Evolutionary conservation across 805 yeast species (phyloP), one percentile per base, ranked within the genome.

Genomic region (Vanderwaltozyma verrucispora): DNA sequence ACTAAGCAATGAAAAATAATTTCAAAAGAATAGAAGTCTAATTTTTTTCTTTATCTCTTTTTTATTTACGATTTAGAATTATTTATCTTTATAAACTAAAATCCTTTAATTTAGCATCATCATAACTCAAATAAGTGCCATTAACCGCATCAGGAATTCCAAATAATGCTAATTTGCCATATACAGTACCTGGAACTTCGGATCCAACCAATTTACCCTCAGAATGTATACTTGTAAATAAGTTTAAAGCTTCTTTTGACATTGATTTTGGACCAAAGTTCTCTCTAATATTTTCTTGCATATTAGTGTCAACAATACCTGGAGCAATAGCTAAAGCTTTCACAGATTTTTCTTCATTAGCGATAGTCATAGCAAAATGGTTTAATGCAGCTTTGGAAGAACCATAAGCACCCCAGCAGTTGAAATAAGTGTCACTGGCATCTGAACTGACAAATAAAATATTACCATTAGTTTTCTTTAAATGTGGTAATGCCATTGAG

Each of bases 381-480:
- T 89, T 87, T 35, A 89, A 54, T 0, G 96, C 95, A 0, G 96
- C 96, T 58, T 89, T 89, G 5, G 95, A 78, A 4, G 88, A 65
- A 1, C 96, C 95, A 51, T 89, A 89, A 5, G 95, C 94, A 14
- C 81, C 80, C 96, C 96, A 89, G 48, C 65, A 64, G 30, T 42
- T 40, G 32, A 47, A 49, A 18, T 49, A 42, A 36, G 67, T 71
- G 1, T 71, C 68, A 15, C 94, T 71, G 1, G 97, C 96, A 5
- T 96, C 96, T 2, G 95, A 84, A 15, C 94, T 82, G 0, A 88
- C 95, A 39, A 80, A 75, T n/a, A 89, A 66, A 27, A 81, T 68
- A 30, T 66, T 70, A 0, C 95, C 95, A 12, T 69, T 61, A 4
- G 75, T 44, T 35, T 64, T 56, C 16, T 59, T 62, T 44, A 89